Evolutionary conservation across 2,329 filamentous ascomycete species (phyloP).

Genomic region (Niveomyces coronatus): DNA sequence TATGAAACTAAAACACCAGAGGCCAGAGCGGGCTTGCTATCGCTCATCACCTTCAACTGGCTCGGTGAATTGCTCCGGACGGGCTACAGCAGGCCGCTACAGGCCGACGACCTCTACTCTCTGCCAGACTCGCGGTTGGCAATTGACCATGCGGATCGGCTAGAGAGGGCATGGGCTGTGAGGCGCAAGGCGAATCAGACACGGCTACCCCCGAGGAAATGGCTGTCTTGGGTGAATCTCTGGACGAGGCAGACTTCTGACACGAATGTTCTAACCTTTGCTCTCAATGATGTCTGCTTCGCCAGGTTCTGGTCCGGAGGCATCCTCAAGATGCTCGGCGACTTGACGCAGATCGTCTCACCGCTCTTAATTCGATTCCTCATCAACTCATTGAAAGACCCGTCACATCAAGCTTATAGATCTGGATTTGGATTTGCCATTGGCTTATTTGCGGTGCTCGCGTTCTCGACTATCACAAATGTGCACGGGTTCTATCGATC

Average conservation of each 20-base stretch:
- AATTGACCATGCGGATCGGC: slow-evolving; percentile 14
- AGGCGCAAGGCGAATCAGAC: slow-evolving; percentile 13
- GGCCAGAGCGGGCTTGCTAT: slow-evolving; percentile 13
- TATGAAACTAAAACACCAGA: slow-evolving; percentile 13
- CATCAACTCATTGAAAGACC: slow-evolving; percentile 14
- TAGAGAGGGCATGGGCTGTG: slow-evolving; percentile 14
- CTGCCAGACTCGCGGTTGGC: slow-evolving; percentile 9
- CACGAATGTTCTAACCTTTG: slow-evolving; percentile 17
- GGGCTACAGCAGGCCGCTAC: slow-evolving; percentile 14
- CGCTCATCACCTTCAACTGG: slow-evolving; percentile 16
- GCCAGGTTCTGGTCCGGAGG: slow-evolving; percentile 21
- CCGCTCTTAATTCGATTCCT: slow-evolving; percentile 18
- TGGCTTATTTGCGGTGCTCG: slow-evolving; percentile 16
- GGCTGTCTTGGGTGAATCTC: slow-evolving; percentile 20
- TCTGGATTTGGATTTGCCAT: slow-evolving; percentile 17
- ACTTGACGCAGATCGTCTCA: slow-evolving; percentile 17
- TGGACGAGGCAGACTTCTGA: slow-evolving; percentile 16
- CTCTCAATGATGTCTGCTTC: slow-evolving; percentile 22
- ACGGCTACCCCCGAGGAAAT: slow-evolving; percentile 7
- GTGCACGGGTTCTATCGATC: slow-evolving; percentile 19
- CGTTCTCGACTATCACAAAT: slow-evolving; percentile 16
- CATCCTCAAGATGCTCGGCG: slow-evolving; percentile 17
- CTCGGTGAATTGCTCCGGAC: slow-evolving; percentile 14
- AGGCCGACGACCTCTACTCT: slow-evolving; percentile 13
- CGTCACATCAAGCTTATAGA: slow-evolving; percentile 10